These are phyloP conservation scores for Keqinozyma sinolaborantium DNA, from an alignment of 1,139 yeast genomes.

Conservation along the genomic window DNA sequence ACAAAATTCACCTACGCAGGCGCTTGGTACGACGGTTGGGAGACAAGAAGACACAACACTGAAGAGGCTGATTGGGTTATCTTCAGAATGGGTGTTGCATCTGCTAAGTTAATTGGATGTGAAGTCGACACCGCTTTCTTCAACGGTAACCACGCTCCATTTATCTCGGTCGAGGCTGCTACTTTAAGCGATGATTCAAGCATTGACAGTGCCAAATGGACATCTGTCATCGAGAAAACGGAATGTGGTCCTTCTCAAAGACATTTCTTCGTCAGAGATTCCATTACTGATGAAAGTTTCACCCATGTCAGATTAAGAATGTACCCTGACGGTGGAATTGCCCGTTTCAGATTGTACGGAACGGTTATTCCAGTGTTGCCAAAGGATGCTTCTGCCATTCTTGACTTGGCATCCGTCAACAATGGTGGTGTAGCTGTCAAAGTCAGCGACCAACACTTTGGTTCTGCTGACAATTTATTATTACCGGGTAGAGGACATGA, in stretches of 20 bases:
- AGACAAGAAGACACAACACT: conserved; percentile 87
- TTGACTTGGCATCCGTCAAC: conserved; percentile 79
- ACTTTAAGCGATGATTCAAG: conserved; percentile 31
- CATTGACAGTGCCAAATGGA: conserved; percentile 53
- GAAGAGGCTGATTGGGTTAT: conserved; percentile 85
- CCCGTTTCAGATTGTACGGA: conserved; percentile 88
- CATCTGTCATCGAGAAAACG: conserved; percentile 56
- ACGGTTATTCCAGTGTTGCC: conserved; percentile 67
- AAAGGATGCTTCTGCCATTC: conserved; percentile 33
- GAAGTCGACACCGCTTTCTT: conserved; percentile 92
- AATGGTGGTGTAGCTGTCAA: conserved; percentile 87
- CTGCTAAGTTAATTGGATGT: conserved; percentile 75
- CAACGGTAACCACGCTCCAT: conserved; percentile 94
- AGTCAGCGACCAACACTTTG: conserved; percentile 89
- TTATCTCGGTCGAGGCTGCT: conserved; percentile 78
- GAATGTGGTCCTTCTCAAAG: conserved; percentile 89
- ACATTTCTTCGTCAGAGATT: conserved; percentile 70
- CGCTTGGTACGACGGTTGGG: conserved; percentile 99
- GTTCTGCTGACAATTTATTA: conserved; percentile 81
- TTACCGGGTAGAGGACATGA: conserved; percentile 93
- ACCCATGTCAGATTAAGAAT: conserved; percentile 81
- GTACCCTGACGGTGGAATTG: conserved; percentile 98
- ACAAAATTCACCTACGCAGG: conserved; percentile 79
- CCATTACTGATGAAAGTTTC: conserved; percentile 55
- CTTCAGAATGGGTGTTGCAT: conserved; percentile 76